Evolutionary conservation across 495 filamentous ascomycete species (phyloP).

Genomic region (Daldinia grandis): DNA sequence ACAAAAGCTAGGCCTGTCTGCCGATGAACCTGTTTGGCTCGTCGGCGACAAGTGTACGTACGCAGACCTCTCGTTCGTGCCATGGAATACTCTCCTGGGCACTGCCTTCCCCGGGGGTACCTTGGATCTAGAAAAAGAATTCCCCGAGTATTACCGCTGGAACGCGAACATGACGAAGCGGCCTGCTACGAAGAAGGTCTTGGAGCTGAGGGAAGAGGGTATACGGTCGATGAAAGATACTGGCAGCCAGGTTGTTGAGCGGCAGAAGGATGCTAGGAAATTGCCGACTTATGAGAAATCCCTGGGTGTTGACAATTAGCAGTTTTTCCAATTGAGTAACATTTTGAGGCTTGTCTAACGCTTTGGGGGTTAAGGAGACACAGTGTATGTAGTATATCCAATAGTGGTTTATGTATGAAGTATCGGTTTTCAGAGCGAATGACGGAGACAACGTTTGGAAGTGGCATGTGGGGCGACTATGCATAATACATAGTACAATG

Average conservation of each 20-base stretch:
- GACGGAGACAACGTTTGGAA: constrained; percentile 5
- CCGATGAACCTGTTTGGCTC: constrained; percentile 62
- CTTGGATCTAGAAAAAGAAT: not conserved
- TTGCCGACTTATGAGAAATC: not conserved
- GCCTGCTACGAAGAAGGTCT: constrained; percentile 51
- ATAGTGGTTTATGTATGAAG: no score
- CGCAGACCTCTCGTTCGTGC: constrained; percentile 66
- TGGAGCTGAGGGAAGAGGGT: constrained; percentile 48
- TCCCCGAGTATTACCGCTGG: not conserved
- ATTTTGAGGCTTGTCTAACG: constrained; percentile 9
- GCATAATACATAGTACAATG: no score
- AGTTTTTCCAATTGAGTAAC: constrained; percentile 3
- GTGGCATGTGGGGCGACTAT: constrained; percentile 25
- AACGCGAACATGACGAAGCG: constrained; percentile 36
- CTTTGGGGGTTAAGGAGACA: not conserved
- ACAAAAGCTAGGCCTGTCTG: constrained; percentile 23
- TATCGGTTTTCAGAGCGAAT: constrained; percentile 20
- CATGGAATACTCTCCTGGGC: constrained; percentile 56
- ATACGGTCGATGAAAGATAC: constrained; percentile 34
- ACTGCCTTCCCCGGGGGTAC: constrained; percentile 8
- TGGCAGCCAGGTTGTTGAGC: constrained; percentile 2
- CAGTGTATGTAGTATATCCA: not conserved
- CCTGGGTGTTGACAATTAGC: not conserved
- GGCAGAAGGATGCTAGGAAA: constrained; percentile 3
- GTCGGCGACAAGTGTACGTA: constrained; percentile 67